Evolutionary conservation across 2,329 filamentous ascomycete genomes (phyloP).

Genomic region (Fusarium subtropicale): DNA sequence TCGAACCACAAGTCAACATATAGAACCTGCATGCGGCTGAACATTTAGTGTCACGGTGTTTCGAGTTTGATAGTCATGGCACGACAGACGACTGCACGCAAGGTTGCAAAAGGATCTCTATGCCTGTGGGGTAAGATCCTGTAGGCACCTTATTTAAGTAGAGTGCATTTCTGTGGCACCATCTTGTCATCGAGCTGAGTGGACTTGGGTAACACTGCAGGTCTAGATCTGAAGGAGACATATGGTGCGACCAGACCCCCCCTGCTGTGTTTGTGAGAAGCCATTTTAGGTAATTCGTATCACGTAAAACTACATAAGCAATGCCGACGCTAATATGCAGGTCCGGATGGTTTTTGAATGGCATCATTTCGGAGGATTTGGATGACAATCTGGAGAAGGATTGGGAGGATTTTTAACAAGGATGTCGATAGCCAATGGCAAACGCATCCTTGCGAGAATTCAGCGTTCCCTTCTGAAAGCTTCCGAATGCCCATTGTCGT

Average conservation of each 20-base stretch:
- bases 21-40: not conserved
- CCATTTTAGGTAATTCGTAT: not conserved
- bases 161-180: not conserved
- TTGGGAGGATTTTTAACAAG: not conserved
- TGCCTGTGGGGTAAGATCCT: not conserved
- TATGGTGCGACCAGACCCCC: not conserved
- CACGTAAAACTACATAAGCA: not conserved
- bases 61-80: not conserved
- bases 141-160: not conserved
- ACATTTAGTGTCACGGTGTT: not conserved
- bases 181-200: not conserved
- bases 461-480: not conserved
- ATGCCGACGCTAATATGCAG: not conserved
- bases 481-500: not conserved
- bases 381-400: not conserved
- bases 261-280: not conserved
- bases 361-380: not conserved
- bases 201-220: not conserved
- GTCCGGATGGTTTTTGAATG: not conserved
- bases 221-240: not conserved
- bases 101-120: not conserved
- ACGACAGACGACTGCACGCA: not conserved
- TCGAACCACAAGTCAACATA: not conserved
- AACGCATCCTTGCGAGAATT: not conserved
- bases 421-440: not conserved